Base-by-base conservation (phyloP, 495 filamentous ascomycete genomes). In the Acidomyces sp. region DNA sequence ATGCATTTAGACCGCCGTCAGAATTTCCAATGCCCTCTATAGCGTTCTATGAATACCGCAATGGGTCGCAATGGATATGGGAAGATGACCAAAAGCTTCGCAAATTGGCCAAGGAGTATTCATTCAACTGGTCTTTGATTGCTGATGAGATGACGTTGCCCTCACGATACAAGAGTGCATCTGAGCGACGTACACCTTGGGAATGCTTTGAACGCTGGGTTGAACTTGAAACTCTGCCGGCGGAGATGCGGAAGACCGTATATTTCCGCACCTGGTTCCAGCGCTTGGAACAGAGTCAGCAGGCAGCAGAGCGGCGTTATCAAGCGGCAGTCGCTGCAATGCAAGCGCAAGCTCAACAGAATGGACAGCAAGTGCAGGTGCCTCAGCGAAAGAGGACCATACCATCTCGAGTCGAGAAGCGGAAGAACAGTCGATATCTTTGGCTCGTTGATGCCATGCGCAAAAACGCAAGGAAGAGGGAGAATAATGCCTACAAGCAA, bases 201-300 rank as follows among this genome's bases (percentile, higher is more conserved):
- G 90, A 97, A 62, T 97, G 90, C 54, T 97, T 96, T 53, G 90
- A 97, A 56, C 76, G 92, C 26, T 96, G 88, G 85, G 75, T 93
- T 12, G 74, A 78, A 39, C 63, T 96, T 7, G 90, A 95, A 62
- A 85, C 85, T 4, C 61, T 93, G 25, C 86, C 86, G 13, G 73
- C 74, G 27, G 90, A 97, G 40, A 90, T 95, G 81, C 75, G 74
- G 18, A 92, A 93, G 61, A 92, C 81, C 3, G 80, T 80, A 26
- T 96, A 94, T 56, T 96, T 94, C 68, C 64, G 82, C 54, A 72
- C 81, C 7, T 93, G 88, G 53, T 79, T 84, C 49, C 68, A 69
- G 42, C 69, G 86, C 29, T 75, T 94, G 34, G 84, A 93, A 47
- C 70, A 75, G 23, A 86, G 85, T 15, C 77, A 87, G 43, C 68